Evolutionary conservation across 2,329 filamentous ascomycete species (phyloP).

Genomic region (Gaeumannomyces sp.): DNA sequence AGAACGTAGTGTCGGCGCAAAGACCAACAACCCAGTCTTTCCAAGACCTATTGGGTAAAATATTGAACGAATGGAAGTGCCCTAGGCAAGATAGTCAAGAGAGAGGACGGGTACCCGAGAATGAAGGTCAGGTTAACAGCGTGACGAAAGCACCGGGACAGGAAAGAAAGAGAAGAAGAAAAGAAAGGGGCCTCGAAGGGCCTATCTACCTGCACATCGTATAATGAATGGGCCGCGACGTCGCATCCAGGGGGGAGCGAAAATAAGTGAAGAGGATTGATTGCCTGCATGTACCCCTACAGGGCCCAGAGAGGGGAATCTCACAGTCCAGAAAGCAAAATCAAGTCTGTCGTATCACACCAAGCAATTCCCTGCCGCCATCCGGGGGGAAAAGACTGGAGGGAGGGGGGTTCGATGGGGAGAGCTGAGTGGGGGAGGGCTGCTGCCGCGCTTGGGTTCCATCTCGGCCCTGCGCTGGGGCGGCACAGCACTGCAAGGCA

Average conservation of each 20-base stretch:
- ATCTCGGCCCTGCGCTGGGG: neutral
- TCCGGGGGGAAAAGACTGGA: neutral
- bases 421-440: neutral
- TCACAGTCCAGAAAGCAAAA: neutral
- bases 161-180: neutral
- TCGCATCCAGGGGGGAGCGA: neutral
- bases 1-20: neutral
- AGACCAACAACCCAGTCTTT: neutral
- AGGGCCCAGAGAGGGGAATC: neutral
- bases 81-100: neutral
- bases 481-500: neutral
- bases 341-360: too few relatives aligned
- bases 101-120: neutral
- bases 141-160: neutral
- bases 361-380: too few relatives aligned
- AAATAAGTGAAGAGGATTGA: neutral
- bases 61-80: neutral
- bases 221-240: neutral
- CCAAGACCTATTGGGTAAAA: neutral
- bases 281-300: neutral
- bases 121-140: neutral
- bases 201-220: neutral
- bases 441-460: neutral
- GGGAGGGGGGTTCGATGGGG: neutral
- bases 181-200: neutral